Percentiles rank a stretch among this genome's conserved stretches.
Conservation (phyloP, 371 early-diverging fungal genomes). For the Mortierella sp. region DNA sequence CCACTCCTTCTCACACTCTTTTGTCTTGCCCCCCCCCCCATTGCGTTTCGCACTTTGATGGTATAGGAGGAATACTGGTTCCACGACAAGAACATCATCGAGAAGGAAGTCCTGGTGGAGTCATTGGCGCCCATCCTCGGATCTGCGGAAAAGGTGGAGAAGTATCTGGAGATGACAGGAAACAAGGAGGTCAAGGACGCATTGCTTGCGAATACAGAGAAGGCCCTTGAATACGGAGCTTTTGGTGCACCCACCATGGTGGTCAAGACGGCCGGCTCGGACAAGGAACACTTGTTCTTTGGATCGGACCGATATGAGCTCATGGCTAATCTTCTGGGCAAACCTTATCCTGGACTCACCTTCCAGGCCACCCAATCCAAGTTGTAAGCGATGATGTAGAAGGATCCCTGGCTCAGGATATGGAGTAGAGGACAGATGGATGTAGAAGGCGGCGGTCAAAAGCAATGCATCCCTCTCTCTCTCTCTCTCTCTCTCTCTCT, state of each 20-base stretch:
- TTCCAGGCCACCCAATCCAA: slow-evolving; percentile 9
- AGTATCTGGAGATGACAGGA: slow-evolving; percentile 26
- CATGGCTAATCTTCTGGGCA: slow-evolving; percentile 41
- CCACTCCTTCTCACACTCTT: too few species aligned
- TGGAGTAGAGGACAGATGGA: too few species aligned
- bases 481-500: slow-evolving; percentile 1
- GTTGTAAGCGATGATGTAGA: slow-evolving; percentile 11
- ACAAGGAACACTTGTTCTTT: slow-evolving; percentile 55
- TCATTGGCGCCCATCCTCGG: slow-evolving; percentile 40
- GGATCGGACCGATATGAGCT: slow-evolving; percentile 62
- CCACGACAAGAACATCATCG: slow-evolving; percentile 25
- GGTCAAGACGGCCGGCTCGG: slow-evolving; percentile 37
- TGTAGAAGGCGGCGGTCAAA: too few species aligned
- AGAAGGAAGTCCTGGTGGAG: slow-evolving; percentile 38
- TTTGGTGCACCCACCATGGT: slow-evolving; percentile 61
- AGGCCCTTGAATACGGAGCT: slow-evolving; percentile 42
- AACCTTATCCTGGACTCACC: slow-evolving; percentile 41
- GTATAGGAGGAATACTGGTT: slow-evolving; percentile 42
- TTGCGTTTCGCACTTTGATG: neutral
- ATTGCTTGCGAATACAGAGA: slow-evolving; percentile 48
- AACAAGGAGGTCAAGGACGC: slow-evolving; percentile 30
- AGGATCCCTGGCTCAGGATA: neutral
- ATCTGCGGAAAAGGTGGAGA: slow-evolving; percentile 14
- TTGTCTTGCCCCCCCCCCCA: neutral
- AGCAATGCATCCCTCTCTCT: neutral